These are phyloP conservation scores for Yamadazyma conglobata DNA, from an alignment of 1,139 yeast species.

Conservation along the genomic window DNA sequence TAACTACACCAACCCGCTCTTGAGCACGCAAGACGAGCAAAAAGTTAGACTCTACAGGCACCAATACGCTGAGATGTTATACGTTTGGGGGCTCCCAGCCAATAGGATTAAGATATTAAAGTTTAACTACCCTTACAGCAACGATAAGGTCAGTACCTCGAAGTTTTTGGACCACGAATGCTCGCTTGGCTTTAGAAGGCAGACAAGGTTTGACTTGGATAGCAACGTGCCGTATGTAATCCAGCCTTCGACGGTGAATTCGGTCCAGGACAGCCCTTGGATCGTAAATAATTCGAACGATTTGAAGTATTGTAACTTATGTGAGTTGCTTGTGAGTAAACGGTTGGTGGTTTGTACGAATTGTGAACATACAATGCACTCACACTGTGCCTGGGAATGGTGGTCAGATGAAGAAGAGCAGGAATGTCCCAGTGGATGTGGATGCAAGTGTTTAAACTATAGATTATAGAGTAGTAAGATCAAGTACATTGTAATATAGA, in stretches of 20 bases:
- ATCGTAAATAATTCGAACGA: slow-evolving; percentile 24
- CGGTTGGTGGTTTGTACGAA: slow-evolving; percentile 62
- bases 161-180: slow-evolving; percentile 36
- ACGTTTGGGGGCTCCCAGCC: slow-evolving; percentile 78
- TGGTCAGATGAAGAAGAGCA: slow-evolving; percentile 50
- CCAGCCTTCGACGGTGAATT: slow-evolving; percentile 21
- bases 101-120: slow-evolving; percentile 75
- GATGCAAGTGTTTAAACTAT: slow-evolving; percentile 61
- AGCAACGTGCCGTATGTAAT: slow-evolving; percentile 2
- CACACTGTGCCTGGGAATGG: slow-evolving; percentile 79
- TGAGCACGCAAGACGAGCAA: slow-evolving; percentile 45
- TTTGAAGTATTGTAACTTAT: slow-evolving; percentile 54
- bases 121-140: slow-evolving; percentile 50
- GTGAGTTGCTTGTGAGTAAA: slow-evolving; percentile 58
- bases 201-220: background rate
- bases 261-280: slow-evolving; percentile 30
- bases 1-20: slow-evolving; percentile 40
- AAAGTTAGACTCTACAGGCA: slow-evolving; percentile 54
- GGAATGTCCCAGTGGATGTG: slow-evolving; percentile 90
- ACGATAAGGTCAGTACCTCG: slow-evolving; percentile 15
- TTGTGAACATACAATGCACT: slow-evolving; percentile 80
- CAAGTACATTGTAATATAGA: too few relatives aligned
- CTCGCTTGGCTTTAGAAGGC: slow-evolving; percentile 38
- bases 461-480: slow-evolving; percentile 11
- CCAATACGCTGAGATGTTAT: slow-evolving; percentile 78